Conservation (phyloP, 441 rosid genomes). For the Pelargonium fulgidum region DNA sequence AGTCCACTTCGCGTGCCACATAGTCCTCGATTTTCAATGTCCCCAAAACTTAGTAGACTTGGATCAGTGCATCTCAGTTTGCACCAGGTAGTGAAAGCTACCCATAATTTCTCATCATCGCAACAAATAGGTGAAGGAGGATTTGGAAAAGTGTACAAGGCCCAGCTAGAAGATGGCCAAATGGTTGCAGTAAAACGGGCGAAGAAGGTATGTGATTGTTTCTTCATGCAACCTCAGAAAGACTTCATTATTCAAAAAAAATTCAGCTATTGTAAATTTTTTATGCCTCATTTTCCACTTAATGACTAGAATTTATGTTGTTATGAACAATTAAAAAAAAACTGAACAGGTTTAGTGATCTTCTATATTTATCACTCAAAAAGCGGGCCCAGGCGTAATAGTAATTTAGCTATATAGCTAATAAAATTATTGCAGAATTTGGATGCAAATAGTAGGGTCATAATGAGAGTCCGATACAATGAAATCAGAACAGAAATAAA, state of each 20-base stretch:
- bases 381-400: too few species aligned
- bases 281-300: background rate
- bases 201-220: slow-evolving; percentile 53
- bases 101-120: slow-evolving; percentile 54
- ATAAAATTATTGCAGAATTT: too few species aligned
- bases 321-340: too few species aligned
- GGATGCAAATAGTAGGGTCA: too few species aligned
- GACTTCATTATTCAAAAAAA: too few species aligned
- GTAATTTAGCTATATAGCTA: too few species aligned
- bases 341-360: too few species aligned
- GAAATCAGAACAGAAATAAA: too few species aligned
- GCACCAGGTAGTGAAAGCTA: slow-evolving; percentile 57
- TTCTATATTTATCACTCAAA: too few species aligned
- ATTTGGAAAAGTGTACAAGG: slow-evolving; percentile 81
- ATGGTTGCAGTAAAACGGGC: slow-evolving; percentile 93
- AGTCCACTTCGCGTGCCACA: slow-evolving; percentile 73
- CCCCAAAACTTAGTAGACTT: slow-evolving; percentile 58
- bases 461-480: too few species aligned
- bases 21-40: slow-evolving; percentile 74
- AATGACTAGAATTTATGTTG: too few species aligned
- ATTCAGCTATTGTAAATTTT: too few species aligned
- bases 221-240: background rate
- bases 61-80: slow-evolving; percentile 57
- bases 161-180: slow-evolving; percentile 55
- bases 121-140: slow-evolving; percentile 82